These are phyloP conservation scores for Oldenlandia corymbosa DNA, from an alignment of 257 asterid genomes.

Conservation along the genomic window DNA sequence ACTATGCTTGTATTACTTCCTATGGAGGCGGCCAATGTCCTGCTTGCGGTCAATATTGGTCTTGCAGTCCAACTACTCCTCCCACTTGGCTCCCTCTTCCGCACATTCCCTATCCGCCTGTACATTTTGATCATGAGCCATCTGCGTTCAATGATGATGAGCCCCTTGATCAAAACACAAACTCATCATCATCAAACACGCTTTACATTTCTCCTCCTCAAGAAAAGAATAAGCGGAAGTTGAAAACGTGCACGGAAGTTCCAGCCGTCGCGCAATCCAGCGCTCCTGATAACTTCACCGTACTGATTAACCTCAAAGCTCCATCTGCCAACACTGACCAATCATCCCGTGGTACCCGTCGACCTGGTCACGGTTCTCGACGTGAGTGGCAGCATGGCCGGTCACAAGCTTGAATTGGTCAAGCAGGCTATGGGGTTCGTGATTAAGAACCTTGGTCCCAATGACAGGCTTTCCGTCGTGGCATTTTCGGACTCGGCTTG, in stretches of 20 bases:
- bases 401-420: slow-evolving; percentile 84
- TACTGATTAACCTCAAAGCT: slow-evolving; percentile 75
- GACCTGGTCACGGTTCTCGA: slow-evolving; percentile 97
- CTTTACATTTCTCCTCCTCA: no score
- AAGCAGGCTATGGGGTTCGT: slow-evolving; percentile 99
- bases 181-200: no score
- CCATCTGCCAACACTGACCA: slow-evolving; percentile 58
- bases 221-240: no score
- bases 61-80: no score
- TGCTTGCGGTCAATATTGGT: no score
- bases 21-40: no score
- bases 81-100: no score
- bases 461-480: slow-evolving; percentile 80
- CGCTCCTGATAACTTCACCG: slow-evolving; percentile 43
- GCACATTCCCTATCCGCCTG: no score
- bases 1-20: no score
- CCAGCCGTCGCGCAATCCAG: slow-evolving; percentile 46
- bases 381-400: slow-evolving; percentile 98
- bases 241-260: slow-evolving; percentile 69
- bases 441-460: slow-evolving; percentile 91
- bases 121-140: slow-evolving; percentile 89
- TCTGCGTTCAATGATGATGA: slow-evolving; percentile 81
- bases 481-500: slow-evolving; percentile 94
- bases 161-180: slow-evolving; percentile 44
- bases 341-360: slow-evolving; percentile 75